Conservation (phyloP, 495 filamentous ascomycete species). For the Pseudotulostoma volvatum region DNA sequence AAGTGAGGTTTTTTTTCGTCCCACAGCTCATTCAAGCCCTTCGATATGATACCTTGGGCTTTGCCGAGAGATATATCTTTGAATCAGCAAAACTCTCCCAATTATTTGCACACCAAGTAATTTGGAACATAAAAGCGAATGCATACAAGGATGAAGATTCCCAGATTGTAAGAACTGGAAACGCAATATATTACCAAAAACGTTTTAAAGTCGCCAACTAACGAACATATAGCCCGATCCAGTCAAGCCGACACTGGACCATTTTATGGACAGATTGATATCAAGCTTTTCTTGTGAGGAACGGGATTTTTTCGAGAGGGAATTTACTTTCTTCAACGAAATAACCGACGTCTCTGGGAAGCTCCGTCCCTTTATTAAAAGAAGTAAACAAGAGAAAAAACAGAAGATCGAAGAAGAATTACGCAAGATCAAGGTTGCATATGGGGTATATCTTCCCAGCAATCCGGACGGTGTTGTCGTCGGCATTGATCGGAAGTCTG, state of each 20-base stretch:
- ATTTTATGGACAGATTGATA: slow-evolving; percentile 70
- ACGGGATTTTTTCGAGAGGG: slow-evolving; percentile 75
- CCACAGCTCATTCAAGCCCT: slow-evolving; percentile 93
- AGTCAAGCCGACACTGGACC: slow-evolving; percentile 84
- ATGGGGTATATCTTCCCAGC: slow-evolving; percentile 91
- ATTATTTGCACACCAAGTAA: slow-evolving; percentile 95
- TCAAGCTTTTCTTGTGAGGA: slow-evolving; percentile 65
- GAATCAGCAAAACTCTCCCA: slow-evolving; percentile 94
- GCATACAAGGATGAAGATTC: slow-evolving; percentile 94
- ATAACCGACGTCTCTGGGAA: slow-evolving; percentile 92
- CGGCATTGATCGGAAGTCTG: slow-evolving; percentile 92
- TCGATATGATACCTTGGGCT: slow-evolving; percentile 87
- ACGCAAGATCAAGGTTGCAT: slow-evolving; percentile 87
- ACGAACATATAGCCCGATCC: slow-evolving; percentile 74
- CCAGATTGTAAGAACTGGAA: slow-evolving; percentile 54
- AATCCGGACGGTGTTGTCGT: slow-evolving; percentile 95
- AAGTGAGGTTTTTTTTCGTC: slow-evolving; percentile 97
- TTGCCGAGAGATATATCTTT: slow-evolving; percentile 89
- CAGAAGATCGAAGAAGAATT: slow-evolving; percentile 98
- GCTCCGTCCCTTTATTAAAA: slow-evolving; percentile 83
- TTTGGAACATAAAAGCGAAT: slow-evolving; percentile 99
- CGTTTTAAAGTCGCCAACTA: no score
- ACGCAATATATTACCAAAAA: background rate
- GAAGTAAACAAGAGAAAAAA: slow-evolving; percentile 90
- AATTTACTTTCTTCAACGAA: slow-evolving; percentile 96